Evolutionary conservation across 331 rosid genomes (phyloP), one percentile per base, ranked within the genome.

Genomic region (Prunus yedoensis): DNA sequence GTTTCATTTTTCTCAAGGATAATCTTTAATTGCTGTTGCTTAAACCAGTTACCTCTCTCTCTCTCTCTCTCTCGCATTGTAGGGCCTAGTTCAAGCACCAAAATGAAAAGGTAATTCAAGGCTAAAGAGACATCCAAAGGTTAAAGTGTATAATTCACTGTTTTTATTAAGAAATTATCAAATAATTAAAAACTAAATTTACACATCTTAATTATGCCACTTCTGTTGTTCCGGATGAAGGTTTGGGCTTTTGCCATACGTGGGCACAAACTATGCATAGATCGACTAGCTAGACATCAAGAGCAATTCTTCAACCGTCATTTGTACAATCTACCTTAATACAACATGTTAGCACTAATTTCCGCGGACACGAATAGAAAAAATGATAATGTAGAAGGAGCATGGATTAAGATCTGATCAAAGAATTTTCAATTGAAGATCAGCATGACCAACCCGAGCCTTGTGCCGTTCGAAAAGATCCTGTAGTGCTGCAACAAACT

Each of bases 401-500:
- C 11, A 56, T 12, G 25, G 23, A 43, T 67, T 52, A 25, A 38
- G 41, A 62, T 73, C 38, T 49, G 47, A 52, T 92, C 97, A 92
- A 76, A 88, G 81, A 38, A 94, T 79, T 84, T 79, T 90, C 81
- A 94, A 73, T 25, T 88, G 89, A 52, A 90, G 96, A 61, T 90
- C 81, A 8, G 96, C 85, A 75, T 82, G 79, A 54, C 98, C 97
- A 77, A 85, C 89, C 68, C 43, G 84, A 56, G 86, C 89, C 83
- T 89, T 94, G 85, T 91, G 88, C 89, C 87, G 83, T 77, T 91
- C 98, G 27, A 91, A 94, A 68, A 94, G 96, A 62, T 85, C 90
- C 83, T 86, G 76, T 28, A 94, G 89, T 66, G 92, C 91, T 79
- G 89, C 84, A 76, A 91, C 86, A 82, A 90, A 94, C 82, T 77